Evolutionary conservation across 1,284 basidiomycete species (phyloP).

Genomic region (Pterula multifida): DNA sequence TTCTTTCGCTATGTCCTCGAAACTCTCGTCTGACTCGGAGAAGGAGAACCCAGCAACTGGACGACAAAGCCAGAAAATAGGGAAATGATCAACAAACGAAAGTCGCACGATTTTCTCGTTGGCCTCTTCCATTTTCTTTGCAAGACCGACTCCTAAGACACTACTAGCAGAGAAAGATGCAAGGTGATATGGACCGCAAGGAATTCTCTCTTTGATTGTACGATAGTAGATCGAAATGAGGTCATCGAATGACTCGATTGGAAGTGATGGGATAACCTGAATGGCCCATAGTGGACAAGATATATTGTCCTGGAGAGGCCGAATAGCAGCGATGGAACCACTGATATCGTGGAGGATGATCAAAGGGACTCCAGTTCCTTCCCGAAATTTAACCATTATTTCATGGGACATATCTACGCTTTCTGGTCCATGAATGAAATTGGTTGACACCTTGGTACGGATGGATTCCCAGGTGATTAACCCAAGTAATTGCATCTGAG

Average conservation of each 20-base stretch:
- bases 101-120: slow-evolving; percentile 11
- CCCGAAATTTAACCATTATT: background rate
- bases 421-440: too few relatives aligned
- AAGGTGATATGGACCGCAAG: slow-evolving; percentile 13
- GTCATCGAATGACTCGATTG: background rate
- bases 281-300: background rate
- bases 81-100: slow-evolving; percentile 13
- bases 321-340: background rate
- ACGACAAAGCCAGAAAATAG: slow-evolving; percentile 3
- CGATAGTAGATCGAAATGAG: background rate
- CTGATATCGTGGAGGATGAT: background rate
- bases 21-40: background rate
- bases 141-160: slow-evolving; percentile 7
- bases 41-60: background rate
- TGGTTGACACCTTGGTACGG: background rate
- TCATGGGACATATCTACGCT: background rate
- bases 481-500: slow-evolving; percentile 12
- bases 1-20: background rate
- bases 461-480: background rate
- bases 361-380: background rate
- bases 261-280: background rate
- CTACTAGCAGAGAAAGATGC: slow-evolving; percentile 11
- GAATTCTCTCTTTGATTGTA: background rate
- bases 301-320: background rate
- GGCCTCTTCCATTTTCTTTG: slow-evolving; percentile 9